phyloP scores from a whole-genome alignment of 805 yeast genomes.

The Saturnispora saitoi region DNA sequence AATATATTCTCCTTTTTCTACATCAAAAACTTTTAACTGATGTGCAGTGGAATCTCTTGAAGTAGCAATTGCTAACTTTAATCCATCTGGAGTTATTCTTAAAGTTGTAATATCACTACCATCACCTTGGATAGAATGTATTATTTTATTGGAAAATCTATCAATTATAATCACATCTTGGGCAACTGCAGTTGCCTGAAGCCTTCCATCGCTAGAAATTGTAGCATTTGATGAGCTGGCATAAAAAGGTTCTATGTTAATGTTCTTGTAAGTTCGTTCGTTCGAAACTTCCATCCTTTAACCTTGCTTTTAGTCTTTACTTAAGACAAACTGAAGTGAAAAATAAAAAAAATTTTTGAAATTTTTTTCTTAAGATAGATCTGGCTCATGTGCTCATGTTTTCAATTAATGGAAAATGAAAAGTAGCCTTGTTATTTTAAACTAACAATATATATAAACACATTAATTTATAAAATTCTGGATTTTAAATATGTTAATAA shows the following conservation, averaged over 20 bases:
- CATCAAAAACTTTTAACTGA: constrained; percentile 58
- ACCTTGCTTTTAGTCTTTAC: neutral
- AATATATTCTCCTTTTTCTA: constrained; percentile 33
- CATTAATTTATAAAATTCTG: too few relatives aligned
- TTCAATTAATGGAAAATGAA: too few relatives aligned
- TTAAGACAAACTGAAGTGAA: constrained; percentile 1
- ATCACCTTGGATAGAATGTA: constrained; percentile 71
- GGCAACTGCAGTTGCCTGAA: constrained; percentile 71
- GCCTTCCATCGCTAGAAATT: constrained; percentile 48
- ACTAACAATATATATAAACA: too few relatives aligned
- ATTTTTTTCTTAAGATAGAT: constrained; percentile 1
- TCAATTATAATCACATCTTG: constrained; percentile 72
- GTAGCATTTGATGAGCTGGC: constrained; percentile 77
- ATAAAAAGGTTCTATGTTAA: constrained; percentile 70
- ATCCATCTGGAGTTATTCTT: constrained; percentile 69
- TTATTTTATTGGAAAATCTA: constrained; percentile 43
- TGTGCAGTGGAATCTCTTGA: constrained; percentile 48
- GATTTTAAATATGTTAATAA: too few relatives aligned
- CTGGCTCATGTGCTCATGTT: constrained; percentile 1
- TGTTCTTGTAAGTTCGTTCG: constrained; percentile 29
- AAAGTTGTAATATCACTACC: constrained; percentile 73
- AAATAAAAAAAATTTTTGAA: constrained; percentile 1
- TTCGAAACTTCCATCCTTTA: constrained; percentile 13
- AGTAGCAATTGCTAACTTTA: constrained; percentile 60
- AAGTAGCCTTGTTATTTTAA: too few relatives aligned